These are phyloP conservation scores for Ophiostoma piceae DNA, from an alignment of 2,329 filamentous ascomycete species.

Conservation along the genomic window DNA sequence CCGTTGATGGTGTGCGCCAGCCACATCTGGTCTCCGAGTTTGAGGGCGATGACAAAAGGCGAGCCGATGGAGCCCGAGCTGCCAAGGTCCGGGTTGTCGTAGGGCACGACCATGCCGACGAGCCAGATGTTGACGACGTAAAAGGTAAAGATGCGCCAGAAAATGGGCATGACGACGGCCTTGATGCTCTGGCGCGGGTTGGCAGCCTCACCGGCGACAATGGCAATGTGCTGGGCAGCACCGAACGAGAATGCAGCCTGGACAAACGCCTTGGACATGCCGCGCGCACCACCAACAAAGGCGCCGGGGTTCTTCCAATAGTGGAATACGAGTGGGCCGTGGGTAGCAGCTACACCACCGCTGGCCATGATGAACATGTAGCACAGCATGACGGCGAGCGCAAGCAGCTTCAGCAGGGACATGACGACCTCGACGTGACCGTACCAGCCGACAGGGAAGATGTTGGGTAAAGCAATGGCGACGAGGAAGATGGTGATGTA, in stretches of 20 bases:
- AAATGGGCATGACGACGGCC: constrained; percentile 2
- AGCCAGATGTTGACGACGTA: constrained; percentile 11
- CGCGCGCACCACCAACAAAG: not conserved
- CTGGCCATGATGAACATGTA: constrained; percentile 8
- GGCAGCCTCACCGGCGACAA: not conserved
- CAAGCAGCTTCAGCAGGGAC: constrained; percentile 1
- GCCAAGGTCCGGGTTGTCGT: not conserved
- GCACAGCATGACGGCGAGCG: constrained; percentile 5
- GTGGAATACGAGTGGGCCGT: not conserved
- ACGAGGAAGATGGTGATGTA: constrained; percentile 7
- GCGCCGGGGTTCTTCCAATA: not conserved
- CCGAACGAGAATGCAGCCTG: not conserved
- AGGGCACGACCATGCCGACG: constrained; percentile 10
- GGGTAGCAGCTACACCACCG: not conserved
- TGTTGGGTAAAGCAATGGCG: not conserved
- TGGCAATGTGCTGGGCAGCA: constrained; percentile 3
- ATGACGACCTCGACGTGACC: constrained; percentile 5
- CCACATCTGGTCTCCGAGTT: not conserved
- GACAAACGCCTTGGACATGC: constrained; percentile 7
- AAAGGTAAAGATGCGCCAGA: constrained; percentile 8
- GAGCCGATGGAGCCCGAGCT: not conserved
- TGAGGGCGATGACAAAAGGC: constrained; percentile 1
- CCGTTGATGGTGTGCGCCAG: not conserved
- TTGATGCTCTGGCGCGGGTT: constrained; percentile 8
- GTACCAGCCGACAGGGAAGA: not conserved